Evolutionary conservation across 345 rosid species (phyloP).

Genomic region (Aquilaria malaccensis): DNA sequence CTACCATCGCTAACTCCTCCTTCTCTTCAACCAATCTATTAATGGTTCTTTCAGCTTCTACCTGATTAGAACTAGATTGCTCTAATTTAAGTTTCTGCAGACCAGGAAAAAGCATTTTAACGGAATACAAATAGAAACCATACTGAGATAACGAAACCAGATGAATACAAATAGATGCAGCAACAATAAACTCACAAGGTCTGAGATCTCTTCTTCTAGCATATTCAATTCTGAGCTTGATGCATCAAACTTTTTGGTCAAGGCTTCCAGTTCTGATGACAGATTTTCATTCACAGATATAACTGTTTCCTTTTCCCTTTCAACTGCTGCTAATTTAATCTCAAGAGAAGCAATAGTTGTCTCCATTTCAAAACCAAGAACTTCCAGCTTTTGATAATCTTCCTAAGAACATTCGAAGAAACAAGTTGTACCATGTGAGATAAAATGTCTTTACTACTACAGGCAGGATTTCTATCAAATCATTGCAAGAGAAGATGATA

Average conservation of each 20-base stretch:
- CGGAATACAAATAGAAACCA: neutral
- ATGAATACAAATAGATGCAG: slow-evolving; percentile 1
- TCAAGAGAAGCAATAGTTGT: slow-evolving; percentile 78
- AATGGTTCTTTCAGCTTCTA: slow-evolving; percentile 42
- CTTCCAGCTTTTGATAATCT: slow-evolving; percentile 64
- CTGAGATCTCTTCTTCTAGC: slow-evolving; percentile 44
- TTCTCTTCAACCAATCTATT: slow-evolving; percentile 59
- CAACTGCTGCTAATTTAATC: slow-evolving; percentile 53
- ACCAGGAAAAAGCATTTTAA: slow-evolving; percentile 8
- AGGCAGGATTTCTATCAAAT: too few relatives aligned
- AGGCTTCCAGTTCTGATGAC: slow-evolving; percentile 44
- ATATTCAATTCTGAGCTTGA: slow-evolving; percentile 43
- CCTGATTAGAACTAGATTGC: slow-evolving; percentile 43
- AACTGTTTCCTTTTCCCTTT: slow-evolving; percentile 49
- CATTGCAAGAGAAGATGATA: too few relatives aligned
- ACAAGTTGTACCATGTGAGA: neutral
- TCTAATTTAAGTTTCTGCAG: slow-evolving; percentile 54
- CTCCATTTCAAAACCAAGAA: slow-evolving; percentile 92
- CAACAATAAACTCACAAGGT: slow-evolving; percentile 40
- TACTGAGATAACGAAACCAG: neutral
- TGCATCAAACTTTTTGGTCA: slow-evolving; percentile 33
- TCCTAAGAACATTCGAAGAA: slow-evolving; percentile 43
- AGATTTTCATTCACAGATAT: slow-evolving; percentile 38
- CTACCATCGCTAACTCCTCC: slow-evolving; percentile 90
- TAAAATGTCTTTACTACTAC: too few relatives aligned